Base-by-base conservation (phyloP, 2,329 filamentous ascomycete species). In the Botrytis elliptica region DNA sequence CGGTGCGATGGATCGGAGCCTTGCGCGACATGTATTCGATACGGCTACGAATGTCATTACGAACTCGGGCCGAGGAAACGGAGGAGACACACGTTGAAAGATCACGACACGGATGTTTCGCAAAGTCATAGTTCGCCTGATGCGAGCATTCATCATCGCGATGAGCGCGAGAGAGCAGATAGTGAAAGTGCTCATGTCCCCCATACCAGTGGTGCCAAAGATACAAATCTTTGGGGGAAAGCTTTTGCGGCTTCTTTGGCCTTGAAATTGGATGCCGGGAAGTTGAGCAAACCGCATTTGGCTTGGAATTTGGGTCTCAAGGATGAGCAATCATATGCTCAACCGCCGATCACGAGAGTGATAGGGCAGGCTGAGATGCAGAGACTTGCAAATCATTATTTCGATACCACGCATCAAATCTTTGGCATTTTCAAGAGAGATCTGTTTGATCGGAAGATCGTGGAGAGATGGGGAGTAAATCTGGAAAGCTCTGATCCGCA, bases 231-330 rank as follows among this genome's bases (percentile, higher is more conserved):
- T 25, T 72, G 70, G 70, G 62, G 70, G 8, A 72, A 72, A 18
- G 70, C 70, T 38, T 72, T 72, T 55, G 70, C 70, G 14, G 55
- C 70, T 25, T 66, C 60, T 8, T 44, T 72, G 62, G 70, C 70
- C 18, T 55, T 67, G 62, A 72, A 72, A 22, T 59, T 72, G 62
- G 62, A 72, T 55, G 70, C 70, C 1, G 70, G 70, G 36, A 72
- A 72, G 60, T 36, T 72, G 44, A 66, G 62, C n/a, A 67, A 83
- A 29, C 82, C 83, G 65, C 81, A 81, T 3, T 82, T 82, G 74
- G 82, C 78, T 22, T 83, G 81, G 74, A 82, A 83, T 73, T 73
- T 79, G 22, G 81, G 81, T 2, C 75, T 79, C 14, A 77, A 82
- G 57, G 76, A 78, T 29, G 75, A 76, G 6, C 76, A 75, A 71